Percentiles rank a stretch among this genome's conserved stretches.
These are phyloP conservation scores for Colletotrichum cuscutae DNA, from an alignment of 2,329 filamentous ascomycete species.

Conservation along the genomic window DNA sequence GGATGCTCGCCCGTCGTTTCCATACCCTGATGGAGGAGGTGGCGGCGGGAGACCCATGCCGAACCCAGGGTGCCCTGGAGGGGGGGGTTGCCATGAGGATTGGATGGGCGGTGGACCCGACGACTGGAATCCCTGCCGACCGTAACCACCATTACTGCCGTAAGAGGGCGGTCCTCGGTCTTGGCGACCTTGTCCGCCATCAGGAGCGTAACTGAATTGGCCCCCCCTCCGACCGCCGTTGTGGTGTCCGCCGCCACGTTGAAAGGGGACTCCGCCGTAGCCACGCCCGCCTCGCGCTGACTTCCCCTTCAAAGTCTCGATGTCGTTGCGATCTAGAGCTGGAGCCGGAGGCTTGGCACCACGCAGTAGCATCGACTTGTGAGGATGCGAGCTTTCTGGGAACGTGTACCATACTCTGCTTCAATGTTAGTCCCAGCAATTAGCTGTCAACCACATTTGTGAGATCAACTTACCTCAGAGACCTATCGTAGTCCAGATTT, in stretches of 20 bases:
- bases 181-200: conserved; percentile 36
- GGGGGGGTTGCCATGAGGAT: conserved; percentile 55
- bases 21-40: conserved; percentile 53
- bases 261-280: conserved; percentile 74
- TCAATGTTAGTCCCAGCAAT: conserved; percentile 41
- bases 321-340: conserved; percentile 79
- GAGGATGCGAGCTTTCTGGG: conserved; percentile 75
- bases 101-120: conserved; percentile 4
- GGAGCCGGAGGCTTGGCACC: conserved; percentile 80
- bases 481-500: conserved; percentile 84
- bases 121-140: conserved; percentile 5
- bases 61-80: conserved; percentile 56
- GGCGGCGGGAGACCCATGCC: conserved; percentile 56
- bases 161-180: conserved; percentile 29
- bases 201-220: conserved; percentile 63
- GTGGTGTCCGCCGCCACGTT: conserved; percentile 49
- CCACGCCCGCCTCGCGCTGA: conserved; percentile 73
- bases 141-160: conserved; percentile 33
- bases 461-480: conserved; percentile 74
- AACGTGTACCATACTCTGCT: conserved; percentile 86
- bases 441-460: neutral
- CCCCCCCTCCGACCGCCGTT: conserved; percentile 53
- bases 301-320: conserved; percentile 76
- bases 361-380: conserved; percentile 94
- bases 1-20: conserved; percentile 29